Base-by-base conservation (phyloP, 1,284 basidiomycete genomes). In the Ceratobasidium papillatum region DNA sequence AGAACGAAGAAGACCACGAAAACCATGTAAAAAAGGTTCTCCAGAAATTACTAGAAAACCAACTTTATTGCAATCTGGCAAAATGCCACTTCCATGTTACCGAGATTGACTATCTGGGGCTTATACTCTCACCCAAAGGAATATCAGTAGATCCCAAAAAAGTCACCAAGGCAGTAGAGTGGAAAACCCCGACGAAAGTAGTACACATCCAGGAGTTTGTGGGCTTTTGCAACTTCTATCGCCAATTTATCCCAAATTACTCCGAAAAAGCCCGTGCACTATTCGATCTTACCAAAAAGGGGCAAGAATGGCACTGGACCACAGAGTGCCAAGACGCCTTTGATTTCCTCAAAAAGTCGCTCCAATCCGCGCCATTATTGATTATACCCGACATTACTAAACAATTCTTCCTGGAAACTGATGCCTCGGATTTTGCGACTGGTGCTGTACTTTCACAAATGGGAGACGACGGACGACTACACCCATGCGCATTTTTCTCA, bases 1-100 rank as follows among this genome's bases (percentile, higher is more conserved):
- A 83, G 0, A 84, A 82, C 14, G 82, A 81, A 45, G 84, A 86
- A 11, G 77, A 80, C 1, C 82, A 83, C 59, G 4, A 34, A 0
- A 1, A 27, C 8, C 79, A 82, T 56, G 78, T 82, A 22, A 30
- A 51, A 1, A n/a, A 75, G 27, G 80, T 81, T 17, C 68, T 81
- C 9, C 1, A 54, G 12, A 27, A 74, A 1, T 75, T 81, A 1
- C 34, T 68, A 2, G 32, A 76, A 7, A 19, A 76, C 71, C 32
- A 75, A 30, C 66, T 77, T 1, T 73, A 27, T n/a, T 74, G 78
- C 14, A 80, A 80, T 43, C 9, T 77, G 0, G 66, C 72, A 41
- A 82, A 81, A 62, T 80, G 80, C 65, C 62, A 77, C 11, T 82
- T 81, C 76, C 56, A 76, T 61, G 25, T 64, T 3, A 22, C 49